Evolutionary conservation across 2,329 filamentous ascomycete genomes (phyloP).

Genomic region (Immersiporthe knoxdaviesiana): DNA sequence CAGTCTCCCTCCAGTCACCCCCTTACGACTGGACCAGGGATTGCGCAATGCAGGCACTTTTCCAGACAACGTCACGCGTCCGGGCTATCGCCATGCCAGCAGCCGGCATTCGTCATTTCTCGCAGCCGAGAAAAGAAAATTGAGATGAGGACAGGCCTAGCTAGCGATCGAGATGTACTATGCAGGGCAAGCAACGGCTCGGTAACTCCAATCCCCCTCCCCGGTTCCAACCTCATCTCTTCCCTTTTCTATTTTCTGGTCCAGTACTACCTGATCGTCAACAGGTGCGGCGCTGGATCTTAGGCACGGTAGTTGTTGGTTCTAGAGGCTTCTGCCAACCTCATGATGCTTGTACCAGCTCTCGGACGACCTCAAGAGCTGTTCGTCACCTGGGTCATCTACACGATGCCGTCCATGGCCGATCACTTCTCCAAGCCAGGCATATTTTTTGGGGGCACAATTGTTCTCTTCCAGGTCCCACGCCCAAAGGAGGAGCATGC

Average conservation of each 20-base stretch:
- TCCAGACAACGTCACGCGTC: not conserved
- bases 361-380: not conserved
- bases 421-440: not conserved
- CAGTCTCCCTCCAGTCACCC: not conserved
- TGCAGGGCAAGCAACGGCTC: slow-evolving; percentile 8
- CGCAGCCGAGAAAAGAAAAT: not conserved
- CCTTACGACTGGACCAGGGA: not conserved
- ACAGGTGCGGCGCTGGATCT: not conserved
- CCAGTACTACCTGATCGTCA: not conserved
- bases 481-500: not conserved
- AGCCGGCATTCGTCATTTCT: not conserved
- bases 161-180: not conserved
- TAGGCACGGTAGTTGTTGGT: not conserved
- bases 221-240: not conserved
- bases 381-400: not conserved
- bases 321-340: not conserved
- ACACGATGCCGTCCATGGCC: not conserved
- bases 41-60: not conserved
- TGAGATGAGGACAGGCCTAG: not conserved
- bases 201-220: not conserved
- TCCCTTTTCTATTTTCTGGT: not conserved
- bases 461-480: not conserved
- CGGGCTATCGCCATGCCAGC: slow-evolving; percentile 6
- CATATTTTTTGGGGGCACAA: not conserved
- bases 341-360: not conserved